Evolutionary conservation across 2,329 filamentous ascomycete species (phyloP), one percentile per base, ranked within the genome.

Genomic region (Fusarium anguioides): DNA sequence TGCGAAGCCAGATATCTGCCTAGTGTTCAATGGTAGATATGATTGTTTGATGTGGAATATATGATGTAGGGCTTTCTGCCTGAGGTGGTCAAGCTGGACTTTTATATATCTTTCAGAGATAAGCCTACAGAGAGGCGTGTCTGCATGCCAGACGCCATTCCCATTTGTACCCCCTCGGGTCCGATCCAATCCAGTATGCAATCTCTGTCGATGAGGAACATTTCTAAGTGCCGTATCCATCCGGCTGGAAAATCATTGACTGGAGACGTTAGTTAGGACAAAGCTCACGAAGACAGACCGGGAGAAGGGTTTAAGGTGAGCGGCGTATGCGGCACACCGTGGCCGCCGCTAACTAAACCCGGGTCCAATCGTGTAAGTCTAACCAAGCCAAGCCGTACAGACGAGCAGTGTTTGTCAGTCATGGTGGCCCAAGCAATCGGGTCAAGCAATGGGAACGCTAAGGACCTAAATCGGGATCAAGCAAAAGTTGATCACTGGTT

Each of bases 201-300:
- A 57, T 49, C 24, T 46, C 35, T 63, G 27, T 23, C 17, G 39
- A 59, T 56, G 47, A 58, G 48, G 42, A 50, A 27, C 27, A 62
- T 55, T 36, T 49, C 35, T 31, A 52, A 57, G 27, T 29, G 17
- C 42, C 31, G 49, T 45, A 33, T 40, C 26, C 39, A 51, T 40
- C 41, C 45, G 49, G 47, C 36, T 35, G 14, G 20, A 49, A 36
- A 46, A 36, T 64, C 53, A 60, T 60, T 68, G 51, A 40, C 64
- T 23, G 41, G 42, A 56, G 36, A 46, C 44, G 29, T 63, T 61
- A 66, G n/a, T 53, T 52, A 65, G 40, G 31, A 17, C 15, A 26
- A 42, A 41, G 35, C 27, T 35, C 57, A 73, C 70, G 70, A 72
- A 72, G 56, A 73, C 56, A 59, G 64, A 62, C 61, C 70, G 70